Evolutionary conservation across 768 basidiomycete genomes (phyloP).

Genomic region (Tylopilus sp.): DNA sequence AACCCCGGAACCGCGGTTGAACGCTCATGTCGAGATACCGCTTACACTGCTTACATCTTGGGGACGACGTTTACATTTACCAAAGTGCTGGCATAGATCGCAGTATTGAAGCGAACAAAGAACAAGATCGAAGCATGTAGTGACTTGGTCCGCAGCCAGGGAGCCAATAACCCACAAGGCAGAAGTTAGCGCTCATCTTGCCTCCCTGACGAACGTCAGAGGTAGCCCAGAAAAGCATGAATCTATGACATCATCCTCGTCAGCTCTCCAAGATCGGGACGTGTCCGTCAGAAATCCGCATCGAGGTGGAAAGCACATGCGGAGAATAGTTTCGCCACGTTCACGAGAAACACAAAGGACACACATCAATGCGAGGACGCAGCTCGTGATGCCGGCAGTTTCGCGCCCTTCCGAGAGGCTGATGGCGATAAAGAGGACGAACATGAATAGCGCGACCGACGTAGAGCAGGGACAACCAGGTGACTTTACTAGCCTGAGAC

Average conservation of each 20-base stretch:
- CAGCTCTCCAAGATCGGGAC: conserved; percentile 53
- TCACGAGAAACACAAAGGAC: conserved; percentile 11
- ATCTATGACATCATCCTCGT: too few relatives aligned
- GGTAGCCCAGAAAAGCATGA: too few relatives aligned
- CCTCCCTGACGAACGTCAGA: conserved; percentile 33
- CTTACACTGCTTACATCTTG: conserved; percentile 44
- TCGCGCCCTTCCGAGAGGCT: conserved; percentile 60
- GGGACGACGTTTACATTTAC: conserved; percentile 52
- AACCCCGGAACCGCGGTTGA: conserved; percentile 42
- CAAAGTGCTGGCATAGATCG: conserved; percentile 58
- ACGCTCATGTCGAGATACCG: not conserved
- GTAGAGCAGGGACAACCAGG: conserved; percentile 52
- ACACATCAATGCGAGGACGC: conserved; percentile 59
- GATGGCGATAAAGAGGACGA: conserved; percentile 50
- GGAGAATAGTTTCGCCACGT: not conserved
- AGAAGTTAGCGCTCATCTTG: conserved; percentile 58
- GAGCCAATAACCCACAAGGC: conserved; percentile 47
- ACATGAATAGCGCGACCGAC: conserved; percentile 49
- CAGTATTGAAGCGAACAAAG: conserved; percentile 47
- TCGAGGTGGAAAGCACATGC: conserved; percentile 33
- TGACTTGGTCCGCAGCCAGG: conserved; percentile 47
- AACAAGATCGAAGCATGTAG: conserved; percentile 50
- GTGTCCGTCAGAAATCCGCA: conserved; percentile 52
- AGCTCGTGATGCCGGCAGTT: conserved; percentile 57
- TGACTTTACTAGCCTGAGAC: conserved; percentile 54